These are phyloP conservation scores for Dimocarpus longan DNA, from an alignment of 345 rosid species.

Conservation along the genomic window DNA sequence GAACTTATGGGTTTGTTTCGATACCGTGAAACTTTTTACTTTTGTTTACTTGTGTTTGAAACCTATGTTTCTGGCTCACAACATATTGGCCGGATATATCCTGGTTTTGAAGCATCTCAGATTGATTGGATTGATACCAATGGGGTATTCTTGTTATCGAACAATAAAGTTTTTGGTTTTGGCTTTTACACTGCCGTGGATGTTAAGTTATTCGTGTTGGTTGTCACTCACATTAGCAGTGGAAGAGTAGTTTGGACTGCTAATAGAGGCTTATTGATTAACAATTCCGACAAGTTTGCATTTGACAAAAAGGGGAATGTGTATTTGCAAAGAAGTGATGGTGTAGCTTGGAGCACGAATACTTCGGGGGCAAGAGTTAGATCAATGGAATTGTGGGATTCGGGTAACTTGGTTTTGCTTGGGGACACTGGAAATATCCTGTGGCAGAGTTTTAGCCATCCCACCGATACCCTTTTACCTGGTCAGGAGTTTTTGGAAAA, in stretches of 20 bases:
- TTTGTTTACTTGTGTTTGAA: constrained; percentile 26
- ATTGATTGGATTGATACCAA: constrained; percentile 35
- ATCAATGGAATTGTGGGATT: constrained; percentile 47
- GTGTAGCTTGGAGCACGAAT: constrained; percentile 40
- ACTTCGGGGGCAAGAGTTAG: constrained; percentile 39
- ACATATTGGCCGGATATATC: constrained; percentile 37
- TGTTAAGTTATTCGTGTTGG: constrained; percentile 34
- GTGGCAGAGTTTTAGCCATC: constrained; percentile 58
- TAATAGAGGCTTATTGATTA: constrained; percentile 35
- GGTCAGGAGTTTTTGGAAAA: constrained; percentile 42
- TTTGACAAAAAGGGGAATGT: constrained; percentile 46
- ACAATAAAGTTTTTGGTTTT: constrained; percentile 38
- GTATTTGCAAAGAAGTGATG: constrained; percentile 31
- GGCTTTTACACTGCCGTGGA: constrained; percentile 44
- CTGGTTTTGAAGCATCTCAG: constrained; percentile 52
- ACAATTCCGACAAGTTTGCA: constrained; percentile 41
- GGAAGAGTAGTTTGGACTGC: constrained; percentile 52
- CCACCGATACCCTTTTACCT: constrained; percentile 48
- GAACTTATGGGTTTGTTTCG: constrained; percentile 30
- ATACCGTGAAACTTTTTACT: constrained; percentile 17
- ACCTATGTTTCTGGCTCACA: constrained; percentile 23
- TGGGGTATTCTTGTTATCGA: constrained; percentile 48
- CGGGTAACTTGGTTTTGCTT: constrained; percentile 57
- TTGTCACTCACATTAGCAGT: constrained; percentile 34
- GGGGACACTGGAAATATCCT: constrained; percentile 29